phyloP scores from a whole-genome alignment of 306 rosid genomes.

The Rosa chinensis region DNA sequence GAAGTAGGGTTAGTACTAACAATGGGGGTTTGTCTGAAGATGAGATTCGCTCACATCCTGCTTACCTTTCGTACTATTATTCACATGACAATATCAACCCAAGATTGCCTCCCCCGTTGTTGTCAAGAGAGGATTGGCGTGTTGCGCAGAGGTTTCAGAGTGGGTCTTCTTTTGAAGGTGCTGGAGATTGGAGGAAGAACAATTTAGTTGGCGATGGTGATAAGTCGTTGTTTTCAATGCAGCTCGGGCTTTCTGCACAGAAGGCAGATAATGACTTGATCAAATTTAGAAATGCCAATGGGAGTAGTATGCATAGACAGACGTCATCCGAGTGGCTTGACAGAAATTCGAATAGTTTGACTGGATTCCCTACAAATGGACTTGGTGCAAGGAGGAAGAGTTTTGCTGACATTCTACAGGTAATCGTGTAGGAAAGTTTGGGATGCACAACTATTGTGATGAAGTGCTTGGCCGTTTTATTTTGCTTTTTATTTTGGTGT shows the following conservation, averaged over 20 bases:
- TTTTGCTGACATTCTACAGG: constrained; percentile 87
- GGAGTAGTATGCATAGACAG: constrained; percentile 54
- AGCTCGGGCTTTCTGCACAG: constrained; percentile 66
- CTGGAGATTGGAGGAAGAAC: constrained; percentile 71
- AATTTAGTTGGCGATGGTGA: constrained; percentile 40
- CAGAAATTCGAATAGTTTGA: constrained; percentile 43
- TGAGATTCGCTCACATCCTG: constrained; percentile 83
- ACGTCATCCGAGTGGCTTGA: constrained; percentile 55
- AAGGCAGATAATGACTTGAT: constrained; percentile 63
- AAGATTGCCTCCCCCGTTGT: constrained; percentile 79
- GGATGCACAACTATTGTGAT: constrained; percentile 5
- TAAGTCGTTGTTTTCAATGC: constrained; percentile 74
- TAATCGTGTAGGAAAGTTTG: constrained; percentile 23
- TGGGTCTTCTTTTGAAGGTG: constrained; percentile 57
- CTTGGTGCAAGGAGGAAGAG: constrained; percentile 71
- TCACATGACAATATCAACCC: constrained; percentile 82
- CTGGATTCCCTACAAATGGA: constrained; percentile 52
- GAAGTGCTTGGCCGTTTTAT: not conserved
- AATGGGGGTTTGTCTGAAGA: constrained; percentile 74
- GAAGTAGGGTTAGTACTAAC: constrained; percentile 38
- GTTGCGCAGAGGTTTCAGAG: constrained; percentile 84
- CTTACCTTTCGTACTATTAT: constrained; percentile 80
- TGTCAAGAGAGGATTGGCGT: constrained; percentile 98
- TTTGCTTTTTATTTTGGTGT: constrained; percentile 22
- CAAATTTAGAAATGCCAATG: constrained; percentile 55